Evolutionary conservation across 2,329 filamentous ascomycete species (phyloP), one percentile per base, ranked within the genome.

Genomic region (Colletotrichum musae): DNA sequence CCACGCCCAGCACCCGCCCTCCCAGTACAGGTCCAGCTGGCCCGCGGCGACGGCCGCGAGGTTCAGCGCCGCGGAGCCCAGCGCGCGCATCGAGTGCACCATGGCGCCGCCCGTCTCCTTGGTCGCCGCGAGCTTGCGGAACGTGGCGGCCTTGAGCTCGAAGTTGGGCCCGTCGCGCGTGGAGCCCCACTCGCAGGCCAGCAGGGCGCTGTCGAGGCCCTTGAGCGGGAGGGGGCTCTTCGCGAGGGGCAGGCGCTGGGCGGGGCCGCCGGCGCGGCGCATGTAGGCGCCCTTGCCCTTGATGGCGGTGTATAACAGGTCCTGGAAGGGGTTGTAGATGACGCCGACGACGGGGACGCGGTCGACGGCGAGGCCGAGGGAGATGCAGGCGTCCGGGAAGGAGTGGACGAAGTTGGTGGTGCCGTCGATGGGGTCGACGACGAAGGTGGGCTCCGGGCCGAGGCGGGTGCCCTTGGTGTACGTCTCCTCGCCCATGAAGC

Each of bases 1-100:
- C 93, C 93, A 95, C 2, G 93, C 92, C 88, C 92, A 95, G 79
- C 92, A 94, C 0, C 93, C 93, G 45, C 91, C 92, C 81, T 95
- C 93, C 93, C 93, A 95, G 78, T 94, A 95, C 24, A 89, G 75
- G 77, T 95, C 93, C 28, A 94, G 74, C 77, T 90, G 86, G 0
- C 93, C 93, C 10, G 89, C 87, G 3, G 93, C 93, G 4, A 94
- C 91, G 47, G 86, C 87, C 66, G 92, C 93, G 18, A 95, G 79
- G 78, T 95, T 95, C 74, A 95, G 82, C 48, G 93, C 93, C 7
- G 93, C 93, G 58, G 87, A 91, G 2, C 93, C 93, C 70, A 94
- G 80, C 43, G 86, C 89, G n/a, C 93, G 84, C 67, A 95, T 78
- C 10, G 88, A 89, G 77, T 95, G 93, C 53, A 93, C 92, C 93